phyloP scores from a whole-genome alignment of 192 early-diverging fungal species.

The Coemansia sp. region DNA sequence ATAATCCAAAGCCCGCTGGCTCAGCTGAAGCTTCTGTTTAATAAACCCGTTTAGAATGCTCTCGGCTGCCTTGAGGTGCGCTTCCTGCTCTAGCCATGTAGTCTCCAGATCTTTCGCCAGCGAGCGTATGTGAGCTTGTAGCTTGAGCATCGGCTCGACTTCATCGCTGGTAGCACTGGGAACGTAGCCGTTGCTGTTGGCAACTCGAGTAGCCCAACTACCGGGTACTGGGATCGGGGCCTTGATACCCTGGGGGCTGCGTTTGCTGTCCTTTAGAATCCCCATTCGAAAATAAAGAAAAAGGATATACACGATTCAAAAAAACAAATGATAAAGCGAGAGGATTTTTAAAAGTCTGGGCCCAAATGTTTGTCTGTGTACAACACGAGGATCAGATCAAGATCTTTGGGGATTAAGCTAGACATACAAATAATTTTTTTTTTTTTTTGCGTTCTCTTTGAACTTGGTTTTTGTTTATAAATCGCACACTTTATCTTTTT shows the following conservation, averaged over 20 bases:
- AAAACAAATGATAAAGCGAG: background rate
- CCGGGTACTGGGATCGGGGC: conserved; percentile 45
- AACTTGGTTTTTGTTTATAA: background rate
- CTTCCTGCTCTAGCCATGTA: conserved; percentile 50
- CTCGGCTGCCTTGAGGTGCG: conserved; percentile 30
- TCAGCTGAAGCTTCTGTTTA: background rate
- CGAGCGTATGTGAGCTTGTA: conserved; percentile 14
- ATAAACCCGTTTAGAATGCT: background rate
- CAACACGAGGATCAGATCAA: background rate
- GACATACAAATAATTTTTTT: background rate
- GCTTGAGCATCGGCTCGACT: background rate
- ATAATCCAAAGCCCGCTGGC: conserved; percentile 11
- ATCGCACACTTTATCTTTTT: background rate
- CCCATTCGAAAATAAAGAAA: conserved; percentile 28
- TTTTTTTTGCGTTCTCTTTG: background rate
- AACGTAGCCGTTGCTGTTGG: background rate
- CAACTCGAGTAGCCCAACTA: conserved; percentile 24
- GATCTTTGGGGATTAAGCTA: background rate
- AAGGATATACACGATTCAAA: background rate
- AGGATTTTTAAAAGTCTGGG: background rate
- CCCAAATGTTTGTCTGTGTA: conserved; percentile 21
- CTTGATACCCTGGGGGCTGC: conserved; percentile 31
- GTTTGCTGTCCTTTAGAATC: conserved; percentile 27
- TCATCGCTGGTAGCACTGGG: background rate
- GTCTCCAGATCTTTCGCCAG: conserved; percentile 5